Evolutionary conservation across 441 rosid species (phyloP), one percentile per base, ranked within the genome.

Genomic region (Macaranga tanarius): DNA sequence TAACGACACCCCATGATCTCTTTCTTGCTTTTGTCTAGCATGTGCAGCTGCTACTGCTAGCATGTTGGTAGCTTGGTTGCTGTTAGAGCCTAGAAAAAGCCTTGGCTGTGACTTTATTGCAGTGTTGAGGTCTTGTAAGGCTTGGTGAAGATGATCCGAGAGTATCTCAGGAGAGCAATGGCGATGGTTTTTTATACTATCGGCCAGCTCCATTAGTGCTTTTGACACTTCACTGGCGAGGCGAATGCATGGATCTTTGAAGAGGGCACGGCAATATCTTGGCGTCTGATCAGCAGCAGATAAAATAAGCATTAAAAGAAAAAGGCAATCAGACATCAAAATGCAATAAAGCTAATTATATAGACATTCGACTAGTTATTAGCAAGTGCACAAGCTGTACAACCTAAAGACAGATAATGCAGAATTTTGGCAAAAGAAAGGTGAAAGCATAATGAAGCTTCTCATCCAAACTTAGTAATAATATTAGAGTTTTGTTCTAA

Each of bases 101-200:
- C 88, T 79, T 13, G 97, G 96, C 69, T 90, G 97, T 52, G 99
- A 92, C 52, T 86, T 87, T 70, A 94, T 71, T 4, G 92, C 92
- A 0, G 81, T 84, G 80, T 92, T 85, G 23, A 94, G 92, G 70
- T 90, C 97, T 48, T 83, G 85, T 10, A 92, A 77, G 64, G 97
- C 92, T 69, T 85, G 83, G n/a, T 89, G 91, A 61, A 95, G 94
- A 67, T 86, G 87, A 57, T 88, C 90, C 5, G 95, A 89, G 71
- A 90, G 91, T 52, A 89, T 85, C 73, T 82, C 92, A 2, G 90
- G 91, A 0, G 98, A 91, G 78, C 92, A 92, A 23, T 85, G 94
- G 20, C 92, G 87, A 42, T 85, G 87, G 70, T 85, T 83, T 44
- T 80, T 79, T 48, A 90, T 82, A 73, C 93, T 91, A 26, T 69